These are phyloP conservation scores for Mucor velutinosus DNA, from an alignment of 371 early-diverging fungal genomes.

Conservation along the genomic window DNA sequence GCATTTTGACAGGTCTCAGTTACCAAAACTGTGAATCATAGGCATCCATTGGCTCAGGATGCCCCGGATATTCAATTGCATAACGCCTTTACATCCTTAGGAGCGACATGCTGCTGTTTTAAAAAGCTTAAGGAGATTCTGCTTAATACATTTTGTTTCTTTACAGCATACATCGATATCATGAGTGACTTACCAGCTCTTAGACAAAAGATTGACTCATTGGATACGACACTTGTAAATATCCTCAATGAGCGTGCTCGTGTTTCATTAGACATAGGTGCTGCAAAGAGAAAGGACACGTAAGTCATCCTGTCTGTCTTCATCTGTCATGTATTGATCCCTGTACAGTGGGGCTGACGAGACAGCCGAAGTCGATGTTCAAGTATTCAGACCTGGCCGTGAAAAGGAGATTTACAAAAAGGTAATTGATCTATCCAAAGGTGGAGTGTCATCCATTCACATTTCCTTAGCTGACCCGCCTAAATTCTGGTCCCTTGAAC, in stretches of 20 bases:
- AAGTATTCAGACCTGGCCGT: constrained; percentile 69
- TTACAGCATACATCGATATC: constrained; percentile 17
- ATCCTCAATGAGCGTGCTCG: constrained; percentile 87
- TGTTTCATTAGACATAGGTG: constrained; percentile 83
- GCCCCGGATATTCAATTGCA: neutral
- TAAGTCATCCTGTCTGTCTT: neutral
- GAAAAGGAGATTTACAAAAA: constrained; percentile 70
- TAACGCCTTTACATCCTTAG: neutral
- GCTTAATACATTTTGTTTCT: neutral
- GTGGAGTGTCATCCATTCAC: neutral
- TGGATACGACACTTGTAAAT: constrained; percentile 76
- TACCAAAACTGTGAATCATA: neutral
- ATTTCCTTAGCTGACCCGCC: constrained; percentile 53
- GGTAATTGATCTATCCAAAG: constrained; percentile 30
- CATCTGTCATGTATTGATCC: neutral
- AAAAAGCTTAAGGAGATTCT: neutral
- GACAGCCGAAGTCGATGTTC: constrained; percentile 41
- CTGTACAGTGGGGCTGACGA: constrained; percentile 20
- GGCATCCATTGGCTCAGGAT: neutral
- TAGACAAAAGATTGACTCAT: constrained; percentile 74
- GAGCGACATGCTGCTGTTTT: neutral
- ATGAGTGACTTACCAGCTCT: constrained; percentile 53
- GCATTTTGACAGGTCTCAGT: neutral
- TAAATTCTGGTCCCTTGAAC: constrained; percentile 84
- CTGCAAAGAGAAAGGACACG: constrained; percentile 59